Conservation (phyloP, 768 basidiomycete genomes). For the Boletellus emodensis region DNA sequence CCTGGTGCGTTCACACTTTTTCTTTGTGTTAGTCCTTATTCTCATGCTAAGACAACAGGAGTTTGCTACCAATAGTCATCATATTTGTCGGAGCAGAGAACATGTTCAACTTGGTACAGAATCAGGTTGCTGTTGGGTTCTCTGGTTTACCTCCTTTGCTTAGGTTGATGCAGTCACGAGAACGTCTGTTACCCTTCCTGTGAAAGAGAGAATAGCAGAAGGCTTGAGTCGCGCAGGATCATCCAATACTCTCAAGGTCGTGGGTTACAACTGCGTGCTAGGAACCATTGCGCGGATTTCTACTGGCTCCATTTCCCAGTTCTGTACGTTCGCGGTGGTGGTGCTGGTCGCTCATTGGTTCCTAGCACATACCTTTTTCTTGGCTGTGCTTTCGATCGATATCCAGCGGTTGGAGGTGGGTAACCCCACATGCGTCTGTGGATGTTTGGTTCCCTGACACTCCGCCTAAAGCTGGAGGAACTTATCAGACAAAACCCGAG, state of each 20-base stretch:
- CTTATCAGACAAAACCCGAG: slow-evolving; percentile 70
- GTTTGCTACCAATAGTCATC: slow-evolving; percentile 88
- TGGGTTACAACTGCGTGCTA: slow-evolving; percentile 79
- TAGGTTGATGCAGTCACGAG: slow-evolving; percentile 82
- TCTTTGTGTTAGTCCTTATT: neutral
- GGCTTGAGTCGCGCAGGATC: slow-evolving; percentile 88
- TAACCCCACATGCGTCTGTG: neutral
- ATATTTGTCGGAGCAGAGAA: slow-evolving; percentile 96
- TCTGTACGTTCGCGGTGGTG: slow-evolving; percentile 90
- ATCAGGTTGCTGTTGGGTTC: slow-evolving; percentile 3
- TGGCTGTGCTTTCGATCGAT: slow-evolving; percentile 93
- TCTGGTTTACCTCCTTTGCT: slow-evolving; percentile 23
- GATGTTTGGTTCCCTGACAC: slow-evolving; percentile 10
- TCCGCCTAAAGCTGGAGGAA: slow-evolving; percentile 64
- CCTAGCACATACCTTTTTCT: slow-evolving; percentile 92
- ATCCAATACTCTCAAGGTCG: slow-evolving; percentile 88
- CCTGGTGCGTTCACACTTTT: slow-evolving; percentile 54
- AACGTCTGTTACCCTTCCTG: slow-evolving; percentile 82
- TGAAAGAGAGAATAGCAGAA: slow-evolving; percentile 87
- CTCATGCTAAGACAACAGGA: slow-evolving; percentile 44
- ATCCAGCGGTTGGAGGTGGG: slow-evolving; percentile 84
- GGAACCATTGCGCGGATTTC: slow-evolving; percentile 72
- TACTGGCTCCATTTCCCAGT: slow-evolving; percentile 81
- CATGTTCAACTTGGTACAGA: slow-evolving; percentile 86
- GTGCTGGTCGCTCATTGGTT: slow-evolving; percentile 97